Base-by-base conservation (phyloP, 495 filamentous ascomycete species). In the Aspergillus coremiiformis region DNA sequence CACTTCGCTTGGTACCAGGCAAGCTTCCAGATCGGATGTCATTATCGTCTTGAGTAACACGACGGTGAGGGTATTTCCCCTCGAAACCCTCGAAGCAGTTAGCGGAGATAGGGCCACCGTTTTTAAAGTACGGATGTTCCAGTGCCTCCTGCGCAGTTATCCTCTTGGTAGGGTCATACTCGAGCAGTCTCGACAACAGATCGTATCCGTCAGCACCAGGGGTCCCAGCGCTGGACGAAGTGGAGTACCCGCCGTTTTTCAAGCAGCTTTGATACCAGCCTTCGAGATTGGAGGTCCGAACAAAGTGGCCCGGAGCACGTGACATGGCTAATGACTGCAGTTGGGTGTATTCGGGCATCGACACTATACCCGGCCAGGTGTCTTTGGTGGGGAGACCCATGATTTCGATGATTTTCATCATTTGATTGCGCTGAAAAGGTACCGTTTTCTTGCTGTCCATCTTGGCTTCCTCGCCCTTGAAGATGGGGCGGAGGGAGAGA, bases 381-480 rank as follows among this genome's bases (percentile, higher is more conserved):
- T 96, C 89, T 64, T 92, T 92, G 24, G 80, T 87, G 0, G 94
- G 93, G 59, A 92, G 67, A 35, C 93, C 93, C 67, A 97, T 84
- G 50, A 98, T 87, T 59, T 97, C 94, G 22, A 94, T 89, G 49
- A 98, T 98, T 66, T 96, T 96, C 63, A 90, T 88, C 90, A 98
- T 95, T 70, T 98, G 93, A 61, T 97, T 96, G 21, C 90, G 83
- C 68, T 98, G 93, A 62, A 98, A 98, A 0, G 93, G 93, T 0
- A 97, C 90, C 4, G 87, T 91, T 69, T 95, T 96, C 66, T 97
- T 97, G 66, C 77, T 85, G 66, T 97, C 94, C 89, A 96, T 96
- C 68, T 98, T 98, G 5, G 92, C 93, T 69, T 98, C 93, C 62
- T 98, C 93, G 4, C 93, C 93, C 60, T 98, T 98, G 75, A 98